Evolutionary conservation across 2,329 filamentous ascomycete species (phyloP).

Genomic region (Talaromyces sp.): DNA sequence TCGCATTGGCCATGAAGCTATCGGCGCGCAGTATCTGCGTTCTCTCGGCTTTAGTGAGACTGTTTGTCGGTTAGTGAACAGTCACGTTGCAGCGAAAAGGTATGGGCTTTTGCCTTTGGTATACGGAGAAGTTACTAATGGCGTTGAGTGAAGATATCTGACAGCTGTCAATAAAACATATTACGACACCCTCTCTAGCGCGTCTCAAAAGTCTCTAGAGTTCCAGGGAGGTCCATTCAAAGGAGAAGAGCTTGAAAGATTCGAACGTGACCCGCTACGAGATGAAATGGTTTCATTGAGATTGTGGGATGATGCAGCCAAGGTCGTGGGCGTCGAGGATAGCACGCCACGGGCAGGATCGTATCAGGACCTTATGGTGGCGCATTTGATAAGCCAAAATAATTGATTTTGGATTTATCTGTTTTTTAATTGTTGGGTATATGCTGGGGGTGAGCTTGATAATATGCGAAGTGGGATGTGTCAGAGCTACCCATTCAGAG

Average conservation of each 20-base stretch:
- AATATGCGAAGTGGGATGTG: neutral
- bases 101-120: neutral
- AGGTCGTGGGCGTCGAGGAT: slow-evolving; percentile 22
- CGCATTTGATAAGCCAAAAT: slow-evolving; percentile 15
- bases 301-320: slow-evolving; percentile 35
- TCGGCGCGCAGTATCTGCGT: slow-evolving; percentile 32
- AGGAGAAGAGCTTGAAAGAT: slow-evolving; percentile 22
- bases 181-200: slow-evolving; percentile 29
- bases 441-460: neutral
- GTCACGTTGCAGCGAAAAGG: slow-evolving; percentile 36
- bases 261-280: slow-evolving; percentile 26
- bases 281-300: slow-evolving; percentile 32
- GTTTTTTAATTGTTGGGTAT: neutral
- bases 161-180: slow-evolving; percentile 29
- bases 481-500: no score
- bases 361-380: slow-evolving; percentile 22
- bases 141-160: slow-evolving; percentile 25
- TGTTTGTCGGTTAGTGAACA: slow-evolving; percentile 32
- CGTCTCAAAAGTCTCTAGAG: slow-evolving; percentile 32
- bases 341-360: slow-evolving; percentile 20
- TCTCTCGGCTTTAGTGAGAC: slow-evolving; percentile 30
- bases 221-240: slow-evolving; percentile 35
- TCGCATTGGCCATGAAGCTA: slow-evolving; percentile 32
- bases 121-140: neutral
- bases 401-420: neutral